These are phyloP conservation scores for Phytophthora sp. DNA, from an alignment of 352 stramenopile species.

Conservation along the genomic window DNA sequence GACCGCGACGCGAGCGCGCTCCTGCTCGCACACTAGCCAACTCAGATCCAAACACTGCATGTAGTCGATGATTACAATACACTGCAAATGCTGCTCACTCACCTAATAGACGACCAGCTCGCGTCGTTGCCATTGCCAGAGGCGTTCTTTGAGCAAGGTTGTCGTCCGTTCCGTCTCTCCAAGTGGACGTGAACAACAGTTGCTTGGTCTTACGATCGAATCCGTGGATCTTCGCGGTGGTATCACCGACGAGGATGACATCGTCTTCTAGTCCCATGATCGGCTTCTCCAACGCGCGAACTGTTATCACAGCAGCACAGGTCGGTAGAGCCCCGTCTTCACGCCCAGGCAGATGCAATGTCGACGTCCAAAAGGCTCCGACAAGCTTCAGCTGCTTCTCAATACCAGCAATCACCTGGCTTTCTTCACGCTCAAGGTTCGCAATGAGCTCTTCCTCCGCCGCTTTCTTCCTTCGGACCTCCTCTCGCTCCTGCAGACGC, in stretches of 20 bases:
- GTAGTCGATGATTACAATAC: neutral
- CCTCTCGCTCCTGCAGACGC: constrained; percentile 40
- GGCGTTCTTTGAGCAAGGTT: constrained; percentile 18
- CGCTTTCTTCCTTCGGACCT: constrained; percentile 25
- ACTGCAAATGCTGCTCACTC: constrained; percentile 2
- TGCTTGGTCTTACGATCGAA: constrained; percentile 35
- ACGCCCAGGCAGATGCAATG: constrained; percentile 32
- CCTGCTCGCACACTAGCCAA: constrained; percentile 48
- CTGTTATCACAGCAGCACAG: constrained; percentile 33
- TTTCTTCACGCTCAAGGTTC: constrained; percentile 48
- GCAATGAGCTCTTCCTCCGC: constrained; percentile 52
- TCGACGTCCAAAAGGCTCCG: constrained; percentile 53
- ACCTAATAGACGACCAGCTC: constrained; percentile 37
- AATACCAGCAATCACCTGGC: constrained; percentile 34
- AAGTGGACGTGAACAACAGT: constrained; percentile 33
- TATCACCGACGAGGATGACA: constrained; percentile 52
- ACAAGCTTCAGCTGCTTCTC: constrained; percentile 57
- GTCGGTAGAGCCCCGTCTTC: constrained; percentile 22
- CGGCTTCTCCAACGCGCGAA: constrained; percentile 33
- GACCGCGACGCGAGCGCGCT: constrained; percentile 24
- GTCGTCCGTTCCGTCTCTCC: constrained; percentile 5
- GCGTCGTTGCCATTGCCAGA: constrained; percentile 31
- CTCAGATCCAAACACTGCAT: constrained; percentile 20
- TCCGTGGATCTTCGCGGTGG: constrained; percentile 29
- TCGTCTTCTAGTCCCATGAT: constrained; percentile 38